Conservation (phyloP, 768 basidiomycete genomes). For the Naganishia randhawae region DNA sequence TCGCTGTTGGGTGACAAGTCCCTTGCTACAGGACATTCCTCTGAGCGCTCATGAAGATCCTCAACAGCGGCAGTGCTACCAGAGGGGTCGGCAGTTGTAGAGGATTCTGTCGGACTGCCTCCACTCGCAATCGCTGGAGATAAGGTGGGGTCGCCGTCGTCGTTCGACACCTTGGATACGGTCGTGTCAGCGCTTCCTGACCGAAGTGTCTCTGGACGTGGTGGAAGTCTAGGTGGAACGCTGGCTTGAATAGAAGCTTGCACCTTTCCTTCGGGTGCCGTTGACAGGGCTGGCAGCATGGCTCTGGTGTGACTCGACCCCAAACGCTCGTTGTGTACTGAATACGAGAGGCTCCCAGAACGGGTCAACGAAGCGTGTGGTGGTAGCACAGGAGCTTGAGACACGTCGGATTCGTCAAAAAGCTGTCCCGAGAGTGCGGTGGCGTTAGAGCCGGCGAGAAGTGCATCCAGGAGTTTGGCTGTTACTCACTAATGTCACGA, state of each 20-base stretch:
- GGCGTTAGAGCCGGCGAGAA: not conserved
- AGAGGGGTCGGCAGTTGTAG: not conserved
- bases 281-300: constrained; percentile 18
- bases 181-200: not conserved
- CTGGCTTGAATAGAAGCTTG: constrained; percentile 1
- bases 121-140: not conserved
- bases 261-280: not conserved
- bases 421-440: constrained; percentile 32
- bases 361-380: constrained; percentile 38
- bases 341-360: constrained; percentile 36
- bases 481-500: constrained; percentile 58
- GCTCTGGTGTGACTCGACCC: constrained; percentile 29
- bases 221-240: constrained; percentile 5
- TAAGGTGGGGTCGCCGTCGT: not conserved
- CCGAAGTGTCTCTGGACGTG: not conserved
- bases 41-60: not conserved
- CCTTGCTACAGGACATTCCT: not conserved
- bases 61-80: not conserved
- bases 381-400: constrained; percentile 33
- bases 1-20: not conserved
- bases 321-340: constrained; percentile 31
- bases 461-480: not conserved
- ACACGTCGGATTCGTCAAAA: constrained; percentile 35
- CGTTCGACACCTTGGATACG: not conserved
- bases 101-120: not conserved